Evolutionary conservation across 306 rosid species (phyloP), one percentile per base, ranked within the genome.

Genomic region (Rubus idaeus): DNA sequence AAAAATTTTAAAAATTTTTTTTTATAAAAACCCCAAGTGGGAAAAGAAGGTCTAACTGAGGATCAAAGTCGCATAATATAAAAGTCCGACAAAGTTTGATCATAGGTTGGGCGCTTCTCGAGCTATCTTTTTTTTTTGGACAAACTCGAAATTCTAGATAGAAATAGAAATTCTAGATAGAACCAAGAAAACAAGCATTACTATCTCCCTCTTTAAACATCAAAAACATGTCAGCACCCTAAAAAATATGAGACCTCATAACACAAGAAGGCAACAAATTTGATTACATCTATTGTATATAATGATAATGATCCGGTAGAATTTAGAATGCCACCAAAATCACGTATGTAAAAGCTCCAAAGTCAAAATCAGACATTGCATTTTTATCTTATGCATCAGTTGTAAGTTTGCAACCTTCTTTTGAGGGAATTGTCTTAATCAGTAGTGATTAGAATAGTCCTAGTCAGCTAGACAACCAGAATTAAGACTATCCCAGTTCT

Each of bases 61-160:
- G 65, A 71, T 46, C 37, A 64, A 74, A 60, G 87, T 67, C 86
- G 79, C 78, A 74, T 70, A 68, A 69, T 80, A 61, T 13, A 35
- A 62, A 5, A 23, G 61, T 78, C 2, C 86, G 84, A 78, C 90
- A 83, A 81, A 53, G 79, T 74, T 83, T 37, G 73, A 80, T 72
- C 75, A 77, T 75, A 71, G 80, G 84, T 66, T 74, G 74, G 86
- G 82, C 69, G 69, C 50, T 75, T 87, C 86, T 80, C 26, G 83
- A 86, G 76, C 69, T 79, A 77, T 68, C 81, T 83, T n/a, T n/a
- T n/a, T n/a, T n/a, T n/a, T n/a, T n/a, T n/a, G n/a, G n/a, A n/a
- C n/a, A n/a, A n/a, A n/a, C n/a, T n/a, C n/a, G n/a, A n/a, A n/a
- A n/a, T n/a, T n/a, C n/a, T n/a, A n/a, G n/a, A n/a, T n/a, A 78